Percentiles rank a stretch among this genome's conserved stretches.
Evolutionary conservation across 2,329 filamentous ascomycete species (phyloP).

Genomic region (Talaromyces sp.): DNA sequence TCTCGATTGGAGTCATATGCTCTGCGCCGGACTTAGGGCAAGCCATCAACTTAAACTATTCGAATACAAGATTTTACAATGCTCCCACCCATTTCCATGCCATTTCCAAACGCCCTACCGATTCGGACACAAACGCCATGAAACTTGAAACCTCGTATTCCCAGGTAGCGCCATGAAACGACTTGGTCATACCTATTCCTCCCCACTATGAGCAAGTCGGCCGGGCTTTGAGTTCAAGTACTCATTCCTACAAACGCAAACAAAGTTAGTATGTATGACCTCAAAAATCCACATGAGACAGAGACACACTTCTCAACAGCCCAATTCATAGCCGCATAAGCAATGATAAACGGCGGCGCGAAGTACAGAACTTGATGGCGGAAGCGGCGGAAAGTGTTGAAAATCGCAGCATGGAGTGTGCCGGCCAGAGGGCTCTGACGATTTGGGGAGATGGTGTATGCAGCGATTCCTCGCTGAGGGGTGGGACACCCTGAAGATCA

Average conservation of each 20-base stretch:
- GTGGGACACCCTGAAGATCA: slow-evolving; percentile 32
- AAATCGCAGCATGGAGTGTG: slow-evolving; percentile 74
- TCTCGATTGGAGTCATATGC: neutral
- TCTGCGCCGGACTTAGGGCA: neutral
- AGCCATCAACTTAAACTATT: neutral
- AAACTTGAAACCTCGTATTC: neutral
- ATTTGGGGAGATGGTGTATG: slow-evolving; percentile 80
- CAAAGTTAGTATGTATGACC: neutral
- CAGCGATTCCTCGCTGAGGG: slow-evolving; percentile 59
- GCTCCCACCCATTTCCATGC: neutral
- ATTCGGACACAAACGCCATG: neutral
- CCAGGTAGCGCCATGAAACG: slow-evolving; percentile 19
- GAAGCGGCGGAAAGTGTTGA: slow-evolving; percentile 91
- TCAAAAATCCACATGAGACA: neutral
- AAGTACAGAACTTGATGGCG: slow-evolving; percentile 85
- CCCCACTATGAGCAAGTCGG: slow-evolving; percentile 33
- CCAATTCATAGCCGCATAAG: slow-evolving; percentile 85
- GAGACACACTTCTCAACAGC: slow-evolving; percentile 74
- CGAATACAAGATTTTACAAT: neutral
- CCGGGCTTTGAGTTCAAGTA: slow-evolving; percentile 52
- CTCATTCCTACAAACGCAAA: slow-evolving; percentile 41
- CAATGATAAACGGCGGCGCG: slow-evolving; percentile 71
- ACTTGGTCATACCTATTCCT: slow-evolving; percentile 27
- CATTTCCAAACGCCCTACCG: neutral
- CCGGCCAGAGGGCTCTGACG: slow-evolving; percentile 84